phyloP scores from a whole-genome alignment of 2,329 filamentous ascomycete species.

The Trichoderma semiorbis region DNA sequence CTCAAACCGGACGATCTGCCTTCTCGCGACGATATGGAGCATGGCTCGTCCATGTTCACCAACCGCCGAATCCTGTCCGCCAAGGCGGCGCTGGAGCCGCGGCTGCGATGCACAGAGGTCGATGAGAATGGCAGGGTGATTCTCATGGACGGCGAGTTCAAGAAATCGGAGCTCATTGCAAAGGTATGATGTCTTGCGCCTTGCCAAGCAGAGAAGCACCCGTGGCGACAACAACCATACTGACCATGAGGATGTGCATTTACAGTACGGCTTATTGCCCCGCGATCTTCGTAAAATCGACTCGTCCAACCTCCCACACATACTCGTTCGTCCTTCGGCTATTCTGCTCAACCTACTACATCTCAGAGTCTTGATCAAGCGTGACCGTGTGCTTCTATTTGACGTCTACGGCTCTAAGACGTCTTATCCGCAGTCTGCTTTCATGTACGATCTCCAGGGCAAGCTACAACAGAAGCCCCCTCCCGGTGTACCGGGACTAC shows the following conservation, averaged over 20 bases:
- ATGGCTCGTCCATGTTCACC: conserved; percentile 58
- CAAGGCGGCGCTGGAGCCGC: conserved; percentile 79
- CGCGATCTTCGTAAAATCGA: conserved; percentile 97
- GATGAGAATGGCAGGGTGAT: conserved; percentile 90
- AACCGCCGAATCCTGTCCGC: conserved; percentile 66
- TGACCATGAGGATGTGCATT: conserved; percentile 11
- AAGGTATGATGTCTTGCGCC: conserved; percentile 55
- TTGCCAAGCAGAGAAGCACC: not conserved
- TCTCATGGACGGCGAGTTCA: conserved; percentile 90
- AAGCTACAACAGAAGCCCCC: conserved; percentile 75
- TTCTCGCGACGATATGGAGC: conserved; percentile 54
- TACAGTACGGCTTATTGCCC: conserved; percentile 82
- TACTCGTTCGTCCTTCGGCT: conserved; percentile 85
- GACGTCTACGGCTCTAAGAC: conserved; percentile 94
- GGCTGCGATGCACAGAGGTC: conserved; percentile 90
- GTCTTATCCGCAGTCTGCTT: conserved; percentile 91
- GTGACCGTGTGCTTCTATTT: conserved; percentile 90
- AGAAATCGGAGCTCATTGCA: conserved; percentile 94
- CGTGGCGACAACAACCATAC: not conserved
- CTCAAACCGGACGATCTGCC: conserved; percentile 59
- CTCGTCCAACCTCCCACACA: conserved; percentile 90
- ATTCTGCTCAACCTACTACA: conserved; percentile 97
- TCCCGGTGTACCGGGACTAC: conserved; percentile 61
- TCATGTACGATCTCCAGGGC: conserved; percentile 95
- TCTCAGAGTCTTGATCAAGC: conserved; percentile 90